Conservation (phyloP, 2,329 filamentous ascomycete genomes). For the Sporothrix brunneoviolacea region DNA sequence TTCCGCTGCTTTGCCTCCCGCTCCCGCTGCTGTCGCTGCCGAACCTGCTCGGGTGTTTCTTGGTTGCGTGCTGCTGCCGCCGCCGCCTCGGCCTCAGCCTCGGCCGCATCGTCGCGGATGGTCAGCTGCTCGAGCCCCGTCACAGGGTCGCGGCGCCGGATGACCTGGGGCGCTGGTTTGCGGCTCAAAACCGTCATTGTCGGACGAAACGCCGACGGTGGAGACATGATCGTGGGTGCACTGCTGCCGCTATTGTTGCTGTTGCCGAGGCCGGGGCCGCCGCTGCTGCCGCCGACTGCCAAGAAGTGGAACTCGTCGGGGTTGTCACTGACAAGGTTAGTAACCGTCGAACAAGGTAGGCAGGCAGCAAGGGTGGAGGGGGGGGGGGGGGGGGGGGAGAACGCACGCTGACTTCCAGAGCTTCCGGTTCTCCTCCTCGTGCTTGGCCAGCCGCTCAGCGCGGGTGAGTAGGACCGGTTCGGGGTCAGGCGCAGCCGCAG, state of each 20-base stretch:
- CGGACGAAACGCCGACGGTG: conserved; percentile 67
- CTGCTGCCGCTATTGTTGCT: conserved; percentile 25
- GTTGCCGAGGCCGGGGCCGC: background rate
- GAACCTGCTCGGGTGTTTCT: conserved; percentile 68
- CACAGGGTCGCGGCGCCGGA: conserved; percentile 52
- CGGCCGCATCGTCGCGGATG: conserved; percentile 49
- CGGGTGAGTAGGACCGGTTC: conserved; percentile 50
- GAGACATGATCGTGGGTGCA: conserved; percentile 41
- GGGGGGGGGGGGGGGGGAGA: conserved; percentile 6
- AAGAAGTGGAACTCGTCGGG: conserved; percentile 70
- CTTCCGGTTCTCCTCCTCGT: conserved; percentile 75
- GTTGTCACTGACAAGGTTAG: conserved; percentile 53
- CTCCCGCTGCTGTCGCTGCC: conserved; percentile 69
- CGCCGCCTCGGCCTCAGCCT: conserved; percentile 63
- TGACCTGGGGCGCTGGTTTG: conserved; percentile 58
- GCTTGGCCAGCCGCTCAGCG: conserved; percentile 70
- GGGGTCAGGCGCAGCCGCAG: conserved; percentile 12
- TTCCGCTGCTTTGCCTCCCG: conserved; percentile 83
- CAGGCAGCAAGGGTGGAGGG: no score
- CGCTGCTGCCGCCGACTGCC: conserved; percentile 26
- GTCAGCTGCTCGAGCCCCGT: conserved; percentile 39
- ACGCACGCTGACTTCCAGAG: conserved; percentile 84
- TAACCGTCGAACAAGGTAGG: no score
- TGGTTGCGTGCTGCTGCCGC: conserved; percentile 60
- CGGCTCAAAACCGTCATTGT: conserved; percentile 79